Conservation (phyloP, 192 early-diverging fungal genomes). For the Coemansia sp. region DNA sequence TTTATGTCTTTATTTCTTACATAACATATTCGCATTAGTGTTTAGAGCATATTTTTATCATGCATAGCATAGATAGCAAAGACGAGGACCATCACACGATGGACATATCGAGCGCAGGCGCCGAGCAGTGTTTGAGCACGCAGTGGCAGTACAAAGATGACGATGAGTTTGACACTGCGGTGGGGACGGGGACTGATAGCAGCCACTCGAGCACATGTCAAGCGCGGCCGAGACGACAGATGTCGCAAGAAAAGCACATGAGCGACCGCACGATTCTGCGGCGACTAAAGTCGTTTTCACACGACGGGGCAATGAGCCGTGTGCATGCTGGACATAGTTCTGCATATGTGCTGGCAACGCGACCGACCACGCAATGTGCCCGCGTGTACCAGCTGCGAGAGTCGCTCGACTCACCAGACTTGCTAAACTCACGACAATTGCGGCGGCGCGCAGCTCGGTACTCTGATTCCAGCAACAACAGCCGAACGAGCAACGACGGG, state of each 20-base stretch:
- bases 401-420: slow-evolving; percentile 29
- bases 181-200: neutral
- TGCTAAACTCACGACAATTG: slow-evolving; percentile 49
- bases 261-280: neutral
- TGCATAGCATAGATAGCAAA: neutral
- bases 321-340: neutral
- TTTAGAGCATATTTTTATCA: neutral
- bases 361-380: slow-evolving; percentile 12
- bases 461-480: slow-evolving; percentile 4
- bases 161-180: neutral
- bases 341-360: slow-evolving; percentile 1
- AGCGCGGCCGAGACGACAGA: neutral
- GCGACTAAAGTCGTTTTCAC: slow-evolving; percentile 21
- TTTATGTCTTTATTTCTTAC: neutral
- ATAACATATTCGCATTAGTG: neutral
- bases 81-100: neutral
- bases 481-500: slow-evolving; percentile 1
- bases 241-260: neutral
- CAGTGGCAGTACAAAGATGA: neutral
- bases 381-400: slow-evolving; percentile 7
- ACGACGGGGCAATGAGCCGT: slow-evolving; percentile 28
- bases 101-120: neutral
- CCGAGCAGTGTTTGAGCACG: neutral
- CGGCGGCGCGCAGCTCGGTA: slow-evolving; percentile 40
- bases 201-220: slow-evolving; percentile 2